Base-by-base conservation (phyloP, 208 protist genomes). In the Jaenimonas drosophilae region DNA sequence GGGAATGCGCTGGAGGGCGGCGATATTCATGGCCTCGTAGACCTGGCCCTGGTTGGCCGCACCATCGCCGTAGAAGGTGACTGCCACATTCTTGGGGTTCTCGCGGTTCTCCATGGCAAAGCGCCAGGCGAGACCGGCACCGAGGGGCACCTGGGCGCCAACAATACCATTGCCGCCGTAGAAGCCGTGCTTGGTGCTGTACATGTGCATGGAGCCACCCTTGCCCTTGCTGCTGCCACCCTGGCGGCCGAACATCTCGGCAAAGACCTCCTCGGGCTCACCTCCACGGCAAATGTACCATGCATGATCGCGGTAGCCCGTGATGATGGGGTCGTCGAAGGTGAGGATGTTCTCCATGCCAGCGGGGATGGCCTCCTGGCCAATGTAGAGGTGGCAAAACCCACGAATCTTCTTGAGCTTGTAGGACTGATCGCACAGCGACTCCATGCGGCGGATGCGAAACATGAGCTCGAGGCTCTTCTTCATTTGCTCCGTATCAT, bases 141-240 rank as follows among this genome's bases (percentile, higher is more conserved):
- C 96, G 32, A 99, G 29, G 16, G 96, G 86, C 16, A 92, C 90
- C 74, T 97, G 88, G 23, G 96, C 96, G 27, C 97, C 97, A 27
- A 99, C 97, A 59, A 99, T 99, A 63, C 97, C 97, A 70, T 99
- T 98, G 34, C 97, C 97, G 49, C 97, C 97, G 64, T 90, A 98
- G 70, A 99, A 99, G 49, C 94, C 80, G 41, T 84, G 52, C 19
- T 76, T 52, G 12, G 75, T 47, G 33, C 54, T 77, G 79, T 98
- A 99, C 91, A 98, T 97, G 76, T 99, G 97, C 97, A 99, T 99
- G 44, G 91, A 97, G 21, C 97, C 97, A 36, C 97, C 97, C 64
- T 96, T 95, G 50, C 94, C 91, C 55, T 96, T 94, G 27, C 85
- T 94, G 69, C 79, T 85, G 45, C 94, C 93, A 16, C 52, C 60